These are phyloP conservation scores for Aspergillus versicolor DNA, from an alignment of 2,329 filamentous ascomycete species.

Conservation along the genomic window DNA sequence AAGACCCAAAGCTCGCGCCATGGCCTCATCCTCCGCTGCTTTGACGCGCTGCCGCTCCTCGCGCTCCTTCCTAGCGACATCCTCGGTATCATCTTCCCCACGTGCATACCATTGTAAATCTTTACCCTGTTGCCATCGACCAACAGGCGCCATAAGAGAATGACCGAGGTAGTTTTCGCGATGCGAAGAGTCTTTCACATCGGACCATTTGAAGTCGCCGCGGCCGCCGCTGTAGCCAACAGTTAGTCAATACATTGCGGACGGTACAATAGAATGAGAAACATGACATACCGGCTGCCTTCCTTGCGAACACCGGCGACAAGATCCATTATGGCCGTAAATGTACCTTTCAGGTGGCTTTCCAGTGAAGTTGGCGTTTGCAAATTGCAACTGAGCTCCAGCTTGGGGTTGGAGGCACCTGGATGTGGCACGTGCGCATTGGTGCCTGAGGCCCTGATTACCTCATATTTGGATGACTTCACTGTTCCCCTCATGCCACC, in stretches of 20 bases:
- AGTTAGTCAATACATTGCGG: constrained; percentile 9
- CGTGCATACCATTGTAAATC: constrained; percentile 67
- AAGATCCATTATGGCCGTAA: constrained; percentile 71
- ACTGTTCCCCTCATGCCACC: constrained; percentile 11
- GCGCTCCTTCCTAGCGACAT: constrained; percentile 56
- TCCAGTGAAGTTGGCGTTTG: neutral
- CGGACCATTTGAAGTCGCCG: constrained; percentile 94
- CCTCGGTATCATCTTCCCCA: constrained; percentile 51
- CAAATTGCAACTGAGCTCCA: constrained; percentile 1
- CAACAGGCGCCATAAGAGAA: constrained; percentile 86
- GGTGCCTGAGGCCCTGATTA: constrained; percentile 17
- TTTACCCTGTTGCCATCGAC: constrained; percentile 82
- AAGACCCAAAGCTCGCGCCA: constrained; percentile 77
- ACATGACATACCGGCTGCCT: constrained; percentile 59
- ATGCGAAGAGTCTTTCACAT: constrained; percentile 81
- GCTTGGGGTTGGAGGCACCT: neutral
- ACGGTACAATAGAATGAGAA: neutral
- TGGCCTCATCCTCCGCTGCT: constrained; percentile 88
- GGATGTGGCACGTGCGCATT: constrained; percentile 22
- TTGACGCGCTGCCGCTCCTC: constrained; percentile 79
- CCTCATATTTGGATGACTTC: constrained; percentile 18
- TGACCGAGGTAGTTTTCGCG: constrained; percentile 91
- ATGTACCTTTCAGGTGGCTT: neutral
- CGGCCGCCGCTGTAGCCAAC: constrained; percentile 65
- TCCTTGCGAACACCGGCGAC: constrained; percentile 92